Evolutionary conservation across 306 rosid species (phyloP), one percentile per base, ranked within the genome.

Genomic region (Castanospermum australe): DNA sequence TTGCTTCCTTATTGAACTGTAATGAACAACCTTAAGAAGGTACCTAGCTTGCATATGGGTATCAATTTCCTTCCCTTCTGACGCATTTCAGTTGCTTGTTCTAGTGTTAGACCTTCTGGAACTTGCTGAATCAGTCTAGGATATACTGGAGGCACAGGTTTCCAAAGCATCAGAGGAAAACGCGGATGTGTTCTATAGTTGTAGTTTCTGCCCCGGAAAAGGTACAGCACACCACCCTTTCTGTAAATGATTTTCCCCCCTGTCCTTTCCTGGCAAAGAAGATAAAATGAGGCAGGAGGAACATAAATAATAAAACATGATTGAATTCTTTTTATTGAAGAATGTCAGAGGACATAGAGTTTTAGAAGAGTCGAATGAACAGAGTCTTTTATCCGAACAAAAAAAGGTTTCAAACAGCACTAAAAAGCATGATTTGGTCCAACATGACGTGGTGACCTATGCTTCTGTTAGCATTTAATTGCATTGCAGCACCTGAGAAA

Each of bases 101-200:
- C 86, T 12, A 48, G 75, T 5, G 93, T 87, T 52, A 91, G 86
- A 69, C 93, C 93, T 76, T 90, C 90, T 0, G 98, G 97, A 67
- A 65, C 85, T 55, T 52, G 89, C 79, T 83, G 66, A 74, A 91
- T 51, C 69, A 93, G 79, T 80, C 86, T 87, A 60, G 94, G 98
- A 74, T 93, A 93, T 18, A 93, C 93, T 0, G 98, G 95, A 28
- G 98, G 70, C 45, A 79, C 72, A 3, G 97, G 97, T 84, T 86
- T 93, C 98, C 98, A 93, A 42, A 92, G 81, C 98, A 93, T 93
- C 66, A 91, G 90, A 83, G 97, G 98, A 79, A 91, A 90, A 30
- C 84, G 88, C 0, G 90, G 95, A 6, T 92, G 88, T 39, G 88
- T 83, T 83, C 66, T 83, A 65, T 88, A 90, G 81, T 90, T 84